Base-by-base conservation (phyloP, 306 rosid genomes). In the Vachellia collinsii region DNA sequence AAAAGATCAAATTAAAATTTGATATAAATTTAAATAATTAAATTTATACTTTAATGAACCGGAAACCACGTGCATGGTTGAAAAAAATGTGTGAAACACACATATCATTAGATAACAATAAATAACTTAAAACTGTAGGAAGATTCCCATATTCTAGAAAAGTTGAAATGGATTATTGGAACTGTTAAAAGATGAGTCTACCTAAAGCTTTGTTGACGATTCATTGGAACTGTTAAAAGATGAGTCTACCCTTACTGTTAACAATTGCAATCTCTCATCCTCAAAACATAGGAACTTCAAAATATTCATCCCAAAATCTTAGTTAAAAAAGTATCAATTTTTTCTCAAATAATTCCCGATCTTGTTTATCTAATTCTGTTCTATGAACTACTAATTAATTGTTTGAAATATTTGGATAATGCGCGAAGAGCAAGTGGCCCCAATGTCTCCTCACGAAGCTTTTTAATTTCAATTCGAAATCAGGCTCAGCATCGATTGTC, bases 321-420 rank as follows among this genome's bases (percentile, higher is more conserved):
- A 12, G 16, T 46, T 11, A 0, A 46, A 46, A 46, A 12, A 12
- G 51, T 12, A 47, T 48, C 50, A 46, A 11, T 46, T 3, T 13
- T 14, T 14, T 48, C 7, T 48, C 54, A 13, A 13, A 13, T 48
- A 14, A 5, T 46, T 44, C 53, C 19, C 1, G 54, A 19, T 13
- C n/a, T 13, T 48, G 19, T 48, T 48, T 48, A 3, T 48, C 54
- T 48, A 48, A 14, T 48, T 48, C 0, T 5, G 22, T 53, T 41
- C 39, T 50, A 51, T 66, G 75, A 62, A 23, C 16, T 37, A 39
- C 41, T 53, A 16, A 72, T 34, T 72, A 72, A 72, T 63, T 36
- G 47, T 72, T 72, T 36, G 64, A 72, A 72, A 19, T 51, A 5
- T 34, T 17, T 72, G 16, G 9, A 23, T 42, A 53, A 67, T 36